Evolutionary conservation across 1,284 basidiomycete species (phyloP).

Genomic region (Rhodotorula sp.): DNA sequence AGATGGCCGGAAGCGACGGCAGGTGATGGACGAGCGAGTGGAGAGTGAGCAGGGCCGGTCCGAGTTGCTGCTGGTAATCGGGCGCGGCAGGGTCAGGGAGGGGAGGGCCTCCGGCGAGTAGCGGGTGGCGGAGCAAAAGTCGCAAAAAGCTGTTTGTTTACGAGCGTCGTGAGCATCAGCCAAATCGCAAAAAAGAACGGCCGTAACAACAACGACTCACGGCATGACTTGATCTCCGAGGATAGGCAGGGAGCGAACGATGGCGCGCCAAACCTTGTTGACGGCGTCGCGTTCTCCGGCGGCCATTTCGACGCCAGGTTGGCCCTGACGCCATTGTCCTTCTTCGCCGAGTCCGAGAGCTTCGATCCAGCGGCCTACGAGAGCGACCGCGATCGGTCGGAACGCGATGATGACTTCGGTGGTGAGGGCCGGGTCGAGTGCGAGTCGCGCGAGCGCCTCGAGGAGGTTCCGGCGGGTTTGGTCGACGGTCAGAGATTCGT

Average conservation of each 20-base stretch:
- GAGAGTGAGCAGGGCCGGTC: constrained; percentile 25
- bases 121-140: constrained; percentile 29
- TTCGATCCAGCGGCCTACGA: constrained; percentile 44
- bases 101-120: constrained; percentile 25
- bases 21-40: constrained; percentile 31
- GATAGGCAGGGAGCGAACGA: constrained; percentile 38
- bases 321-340: constrained; percentile 12
- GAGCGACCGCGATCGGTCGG: constrained; percentile 46
- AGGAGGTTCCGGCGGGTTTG: constrained; percentile 29
- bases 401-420: constrained; percentile 43
- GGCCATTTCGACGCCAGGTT: constrained; percentile 22
- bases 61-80: constrained; percentile 25
- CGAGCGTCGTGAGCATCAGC: not conserved
- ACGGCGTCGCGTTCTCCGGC: constrained; percentile 30
- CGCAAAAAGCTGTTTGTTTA: constrained; percentile 27
- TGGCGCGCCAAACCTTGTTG: constrained; percentile 37
- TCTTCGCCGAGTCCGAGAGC: constrained; percentile 36
- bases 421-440: constrained; percentile 44
- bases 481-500: not conserved
- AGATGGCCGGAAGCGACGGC: constrained; percentile 29
- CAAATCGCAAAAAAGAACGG: not conserved
- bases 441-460: constrained; percentile 43
- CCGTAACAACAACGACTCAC: constrained; percentile 30
- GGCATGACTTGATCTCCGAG: constrained; percentile 45
- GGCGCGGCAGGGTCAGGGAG: constrained; percentile 9